Conservation (phyloP, 257 asterid genomes). For the Ocimum tenuiflorum region DNA sequence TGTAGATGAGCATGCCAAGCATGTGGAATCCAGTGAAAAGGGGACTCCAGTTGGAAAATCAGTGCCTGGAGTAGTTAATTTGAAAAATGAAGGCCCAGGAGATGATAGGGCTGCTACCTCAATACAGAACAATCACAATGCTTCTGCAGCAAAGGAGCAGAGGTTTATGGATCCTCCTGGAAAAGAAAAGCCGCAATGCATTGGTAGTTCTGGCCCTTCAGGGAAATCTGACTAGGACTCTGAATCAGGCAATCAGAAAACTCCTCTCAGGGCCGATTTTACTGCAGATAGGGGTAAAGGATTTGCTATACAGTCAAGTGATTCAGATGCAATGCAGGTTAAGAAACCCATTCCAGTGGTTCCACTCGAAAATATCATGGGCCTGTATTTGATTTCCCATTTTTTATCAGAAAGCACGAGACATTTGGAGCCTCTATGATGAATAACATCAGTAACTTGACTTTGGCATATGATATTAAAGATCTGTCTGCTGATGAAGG, state of each 20-base stretch:
- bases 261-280: constrained; percentile 48
- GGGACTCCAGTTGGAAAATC: constrained; percentile 38
- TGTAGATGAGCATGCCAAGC: constrained; percentile 45
- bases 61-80: constrained; percentile 31
- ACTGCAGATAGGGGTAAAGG: constrained; percentile 75
- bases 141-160: constrained; percentile 44
- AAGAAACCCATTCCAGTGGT: constrained; percentile 59
- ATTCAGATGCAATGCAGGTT: constrained; percentile 49
- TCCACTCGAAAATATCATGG: constrained; percentile 87
- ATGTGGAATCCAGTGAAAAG: constrained; percentile 49
- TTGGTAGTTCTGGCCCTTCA: constrained; percentile 21
- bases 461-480: constrained; percentile 75
- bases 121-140: constrained; percentile 30
- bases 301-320: constrained; percentile 40
- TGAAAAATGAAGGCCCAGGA: constrained; percentile 55
- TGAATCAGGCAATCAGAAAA: constrained; percentile 42
- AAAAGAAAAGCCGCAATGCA: constrained; percentile 62
- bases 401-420: constrained; percentile 85
- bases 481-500: constrained; percentile 85
- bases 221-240: constrained; percentile 56
- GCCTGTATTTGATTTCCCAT: constrained; percentile 93
- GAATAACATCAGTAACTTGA: constrained; percentile 63
- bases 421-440: constrained; percentile 71
- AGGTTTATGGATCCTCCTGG: constrained; percentile 45
- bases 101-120: constrained; percentile 43